Evolutionary conservation across 192 early-diverging fungal species (phyloP), one percentile per base, ranked within the genome.

Genomic region (Rhizoclosmatium sp.): DNA sequence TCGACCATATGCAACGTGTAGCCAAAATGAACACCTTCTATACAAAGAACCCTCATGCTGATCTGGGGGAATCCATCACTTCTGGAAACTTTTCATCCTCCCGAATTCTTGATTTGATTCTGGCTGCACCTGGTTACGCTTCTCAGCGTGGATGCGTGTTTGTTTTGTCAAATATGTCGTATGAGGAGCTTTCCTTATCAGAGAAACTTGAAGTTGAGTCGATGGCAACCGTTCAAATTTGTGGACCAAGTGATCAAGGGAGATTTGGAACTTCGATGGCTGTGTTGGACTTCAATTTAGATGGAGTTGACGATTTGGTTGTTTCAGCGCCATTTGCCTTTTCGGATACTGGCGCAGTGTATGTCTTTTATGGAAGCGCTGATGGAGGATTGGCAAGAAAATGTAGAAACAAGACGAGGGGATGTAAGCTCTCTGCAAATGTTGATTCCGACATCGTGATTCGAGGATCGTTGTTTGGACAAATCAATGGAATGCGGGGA

Each of bases 281-380:
- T 0, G 93, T 94, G 21, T 81, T 95, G 3, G 96, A 97, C 80
- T 82, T 94, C 23, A 97, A 97, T 76, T 76, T 83, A 14, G 96
- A 97, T 79, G 95, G 96, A 0, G 90, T 96, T 23, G 95, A 95
- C 78, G 95, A 97, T 81, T 83, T 97, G 48, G 94, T 86, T 3
- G 88, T 97, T 4, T 89, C 91, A 59, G 90, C 87, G 48, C 93
- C 92, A 31, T 60, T 19, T 47, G 21, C 48, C 7, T 46, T 44
- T 54, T 4, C 42, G 3, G 65, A 65, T 21, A 39, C 41, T 58
- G 79, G 73, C 4, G 56, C 59, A 16, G 64, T 80, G 14, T 80
- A 75, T 44, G 62, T 80, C 5, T 80, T 80, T 58, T 74, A 64
- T 56, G 79, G 79, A 5, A 59, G 40, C 16, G 1, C 49, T n/a